Evolutionary conservation across 768 basidiomycete species (phyloP), one percentile per base, ranked within the genome.

Genomic region (Tulasnella sp.): DNA sequence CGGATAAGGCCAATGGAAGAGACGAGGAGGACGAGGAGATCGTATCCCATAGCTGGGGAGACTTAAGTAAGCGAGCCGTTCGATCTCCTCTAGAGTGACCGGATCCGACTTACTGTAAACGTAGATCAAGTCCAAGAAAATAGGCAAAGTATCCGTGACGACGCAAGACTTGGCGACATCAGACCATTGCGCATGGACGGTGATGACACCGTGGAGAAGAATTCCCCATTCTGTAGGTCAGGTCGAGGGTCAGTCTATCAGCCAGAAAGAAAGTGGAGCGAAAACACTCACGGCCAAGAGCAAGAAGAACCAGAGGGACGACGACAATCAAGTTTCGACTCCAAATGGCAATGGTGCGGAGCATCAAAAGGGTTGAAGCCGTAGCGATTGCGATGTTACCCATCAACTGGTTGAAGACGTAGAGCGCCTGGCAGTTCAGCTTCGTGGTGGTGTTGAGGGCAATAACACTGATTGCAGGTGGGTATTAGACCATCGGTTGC

Each of bases 331-430:
- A 80, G 65, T 84, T 85, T 65, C 87, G 84, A 6, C 84, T 84
- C 88, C 88, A 90, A 34, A 90, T 84, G 12, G 89, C 89, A 79
- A 90, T 86, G 2, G 85, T 84, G 73, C 2, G 62, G 4, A 66
- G 52, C 75, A 75, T 75, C 22, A 75, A 59, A 19, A 75, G 67
- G 19, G 75, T 75, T 29, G 75, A 75, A 19, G 75, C 74, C 4
- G 74, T 72, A 12, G 69, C 75, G 34, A 75, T 75, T 5, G 75
- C 74, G 12, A 69, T 74, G 44, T 74, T 75, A 22, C 75, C 75
- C 62, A 72, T 59, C 44, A 75, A 69, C 78, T 85, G 82, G 74
- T 83, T 84, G 76, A 83, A 84, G 32, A 82, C 81, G 77, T 85
- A 85, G 73, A 85, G 73, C 3, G 81, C 79, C 75, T 84, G 83